Evolutionary conservation across 2,329 filamentous ascomycete species (phyloP).

Genomic region (Sclerotinia glacialis): DNA sequence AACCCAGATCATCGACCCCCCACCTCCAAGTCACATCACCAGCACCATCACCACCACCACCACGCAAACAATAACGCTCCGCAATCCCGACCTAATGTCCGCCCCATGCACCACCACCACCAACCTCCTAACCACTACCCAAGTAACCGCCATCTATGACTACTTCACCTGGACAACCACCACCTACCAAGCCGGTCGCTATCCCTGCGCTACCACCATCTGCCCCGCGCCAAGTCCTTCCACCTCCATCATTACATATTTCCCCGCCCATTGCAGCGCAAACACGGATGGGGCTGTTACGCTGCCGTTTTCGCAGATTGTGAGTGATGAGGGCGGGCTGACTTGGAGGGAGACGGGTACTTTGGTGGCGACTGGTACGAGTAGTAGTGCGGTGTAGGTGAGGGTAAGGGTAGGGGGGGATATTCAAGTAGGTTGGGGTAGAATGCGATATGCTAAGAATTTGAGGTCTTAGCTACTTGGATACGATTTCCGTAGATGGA

Average conservation of each 20-base stretch:
- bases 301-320: too few species aligned
- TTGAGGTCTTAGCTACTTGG: too few species aligned
- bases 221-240: neutral
- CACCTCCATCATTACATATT: neutral
- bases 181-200: neutral
- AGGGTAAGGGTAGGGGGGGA: neutral
- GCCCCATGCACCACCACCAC: neutral
- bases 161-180: neutral
- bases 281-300: neutral
- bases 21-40: neutral
- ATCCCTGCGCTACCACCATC: neutral
- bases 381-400: neutral
- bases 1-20: neutral
- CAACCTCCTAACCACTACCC: neutral
- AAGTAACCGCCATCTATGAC: conserved; percentile 11
- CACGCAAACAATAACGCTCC: neutral
- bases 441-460: neutral
- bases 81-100: neutral
- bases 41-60: neutral
- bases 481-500: too few species aligned
- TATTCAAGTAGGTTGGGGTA: too few species aligned
- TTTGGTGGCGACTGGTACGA: neutral
- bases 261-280: neutral
- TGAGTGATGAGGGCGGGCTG: neutral
- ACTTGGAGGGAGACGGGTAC: neutral